Conservation (phyloP, 257 asterid genomes). For the Eustoma russellianum region DNA sequence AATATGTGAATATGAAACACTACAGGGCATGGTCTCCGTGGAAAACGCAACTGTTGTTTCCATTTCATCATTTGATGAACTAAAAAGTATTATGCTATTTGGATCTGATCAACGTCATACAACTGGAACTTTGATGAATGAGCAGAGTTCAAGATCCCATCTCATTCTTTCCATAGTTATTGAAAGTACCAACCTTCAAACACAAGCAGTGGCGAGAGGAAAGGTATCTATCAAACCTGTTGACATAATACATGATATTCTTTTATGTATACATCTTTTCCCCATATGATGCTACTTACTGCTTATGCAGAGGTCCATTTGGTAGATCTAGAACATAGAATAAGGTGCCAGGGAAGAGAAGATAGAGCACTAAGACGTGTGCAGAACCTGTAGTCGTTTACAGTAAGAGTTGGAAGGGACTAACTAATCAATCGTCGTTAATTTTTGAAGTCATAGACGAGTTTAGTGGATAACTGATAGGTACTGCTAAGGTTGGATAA, state of each 20-base stretch:
- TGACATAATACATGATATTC: background rate
- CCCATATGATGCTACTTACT: background rate
- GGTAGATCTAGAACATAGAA: too few species aligned
- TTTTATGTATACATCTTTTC: background rate
- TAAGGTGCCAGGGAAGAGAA: too few species aligned
- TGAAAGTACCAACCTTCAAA: slow-evolving; percentile 91
- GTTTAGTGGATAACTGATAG: too few species aligned
- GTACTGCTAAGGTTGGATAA: too few species aligned
- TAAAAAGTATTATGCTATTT: slow-evolving; percentile 48
- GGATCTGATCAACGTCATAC: slow-evolving; percentile 95
- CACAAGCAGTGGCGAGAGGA: slow-evolving; percentile 89
- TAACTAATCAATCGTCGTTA: too few species aligned
- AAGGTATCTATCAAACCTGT: slow-evolving; percentile 41
- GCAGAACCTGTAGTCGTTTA: too few species aligned
- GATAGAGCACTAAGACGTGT: too few species aligned
- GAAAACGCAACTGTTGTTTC: slow-evolving; percentile 65
- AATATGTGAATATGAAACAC: background rate
- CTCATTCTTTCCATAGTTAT: slow-evolving; percentile 76
- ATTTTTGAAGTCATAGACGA: too few species aligned
- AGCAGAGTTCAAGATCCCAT: slow-evolving; percentile 95
- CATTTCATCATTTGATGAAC: slow-evolving; percentile 67
- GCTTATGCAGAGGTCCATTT: too few species aligned
- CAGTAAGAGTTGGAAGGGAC: too few species aligned
- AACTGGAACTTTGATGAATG: slow-evolving; percentile 82
- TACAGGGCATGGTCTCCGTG: slow-evolving; percentile 88